Conservation (phyloP, 2,329 filamentous ascomycete genomes). For the Rosellinia necatrix region DNA sequence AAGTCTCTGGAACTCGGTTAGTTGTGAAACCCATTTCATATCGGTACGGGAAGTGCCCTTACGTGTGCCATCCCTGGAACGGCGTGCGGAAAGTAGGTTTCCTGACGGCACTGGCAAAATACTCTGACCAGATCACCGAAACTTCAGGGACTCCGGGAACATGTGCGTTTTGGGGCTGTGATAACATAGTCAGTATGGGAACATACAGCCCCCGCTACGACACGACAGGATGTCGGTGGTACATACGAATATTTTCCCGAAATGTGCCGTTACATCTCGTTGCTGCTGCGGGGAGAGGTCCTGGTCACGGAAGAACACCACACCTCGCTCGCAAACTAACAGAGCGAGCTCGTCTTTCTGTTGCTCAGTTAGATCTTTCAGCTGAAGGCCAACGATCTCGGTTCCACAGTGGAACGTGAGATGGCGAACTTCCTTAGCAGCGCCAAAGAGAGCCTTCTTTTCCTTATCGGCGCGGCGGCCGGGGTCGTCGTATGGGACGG, state of each 20-base stretch:
- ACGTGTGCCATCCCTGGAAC: slow-evolving; percentile 18
- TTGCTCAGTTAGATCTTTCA: slow-evolving; percentile 6
- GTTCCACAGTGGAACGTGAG: slow-evolving; percentile 8
- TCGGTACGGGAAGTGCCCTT: neutral
- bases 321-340: slow-evolving; percentile 7
- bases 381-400: slow-evolving; percentile 16
- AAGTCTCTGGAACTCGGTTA: neutral
- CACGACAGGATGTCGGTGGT: too few relatives aligned
- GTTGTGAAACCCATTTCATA: neutral
- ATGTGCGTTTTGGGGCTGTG: slow-evolving; percentile 12
- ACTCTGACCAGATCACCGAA: slow-evolving; percentile 8
- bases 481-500: neutral
- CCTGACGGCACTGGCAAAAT: neutral
- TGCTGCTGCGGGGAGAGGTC: slow-evolving; percentile 10
- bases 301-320: slow-evolving; percentile 18
- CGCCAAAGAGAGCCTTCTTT: slow-evolving; percentile 16
- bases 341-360: slow-evolving; percentile 10
- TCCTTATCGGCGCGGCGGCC: neutral
- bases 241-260: slow-evolving; percentile 7
- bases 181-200: neutral
- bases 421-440: slow-evolving; percentile 13
- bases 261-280: slow-evolving; percentile 1
- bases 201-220: too few relatives aligned
- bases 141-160: slow-evolving; percentile 11
- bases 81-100: slow-evolving; percentile 12